Evolutionary conservation across 345 rosid genomes (phyloP).

Genomic region (sweet orange (Citrus sinensis)): DVS_A1.0 CM039166.1:14025501-14026000

Average conservation of each 20-base stretch:
- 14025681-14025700: conserved; percentile 69
- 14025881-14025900: neutral
- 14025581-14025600: neutral
- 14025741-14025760: conserved; percentile 91
- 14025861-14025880: neutral
- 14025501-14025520: too few species aligned
- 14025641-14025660: conserved; percentile 59
- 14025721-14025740: conserved; percentile 92
- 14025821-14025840: neutral
- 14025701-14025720: conserved; percentile 98
- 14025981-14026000: conserved; percentile 88
- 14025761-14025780: conserved; percentile 43
- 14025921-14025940: conserved; percentile 79
- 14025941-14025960: conserved; percentile 64
- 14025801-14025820: conserved; percentile 6
- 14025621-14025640: conserved; percentile 43
- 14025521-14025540: too few species aligned
- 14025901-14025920: conserved; percentile 56
- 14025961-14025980: conserved; percentile 98
- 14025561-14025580: neutral
- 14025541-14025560: neutral
- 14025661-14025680: conserved; percentile 82
- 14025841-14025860: neutral
- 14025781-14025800: conserved; percentile 3
- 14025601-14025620: conserved; percentile 45